These are phyloP conservation scores for Phialocephala subalpina DNA, from an alignment of 2,329 filamentous ascomycete species.

Conservation along the genomic window DNA sequence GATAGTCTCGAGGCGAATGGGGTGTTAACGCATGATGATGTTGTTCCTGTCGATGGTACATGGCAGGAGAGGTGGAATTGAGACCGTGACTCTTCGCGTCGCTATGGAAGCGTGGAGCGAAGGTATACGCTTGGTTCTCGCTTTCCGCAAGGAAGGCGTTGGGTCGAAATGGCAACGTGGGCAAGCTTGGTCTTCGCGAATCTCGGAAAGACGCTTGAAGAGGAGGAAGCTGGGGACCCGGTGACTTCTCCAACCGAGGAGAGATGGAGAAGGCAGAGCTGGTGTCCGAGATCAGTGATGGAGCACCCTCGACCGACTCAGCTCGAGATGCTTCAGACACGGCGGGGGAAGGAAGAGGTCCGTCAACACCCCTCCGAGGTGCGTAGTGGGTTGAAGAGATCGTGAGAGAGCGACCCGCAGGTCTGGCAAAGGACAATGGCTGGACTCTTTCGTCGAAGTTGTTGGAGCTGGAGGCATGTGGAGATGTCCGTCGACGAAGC, in stretches of 20 bases:
- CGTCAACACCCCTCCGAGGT: conserved; percentile 53
- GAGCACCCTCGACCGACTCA: conserved; percentile 65
- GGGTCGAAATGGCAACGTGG: conserved; percentile 37
- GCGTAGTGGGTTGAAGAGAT: conserved; percentile 37
- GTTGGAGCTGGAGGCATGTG: conserved; percentile 34
- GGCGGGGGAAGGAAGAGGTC: conserved; percentile 69
- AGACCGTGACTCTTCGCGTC: conserved; percentile 32
- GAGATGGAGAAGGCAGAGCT: conserved; percentile 70
- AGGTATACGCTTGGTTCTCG: conserved; percentile 34
- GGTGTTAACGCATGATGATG: conserved; percentile 20
- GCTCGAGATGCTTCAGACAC: conserved; percentile 68
- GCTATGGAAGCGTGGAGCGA: conserved; percentile 33
- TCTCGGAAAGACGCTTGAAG: conserved; percentile 34
- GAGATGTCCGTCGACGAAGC: conserved; percentile 40
- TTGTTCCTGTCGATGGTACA: conserved; percentile 28
- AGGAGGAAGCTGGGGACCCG: conserved; percentile 43
- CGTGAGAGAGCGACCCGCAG: conserved; percentile 24
- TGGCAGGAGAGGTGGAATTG: conserved; percentile 24
- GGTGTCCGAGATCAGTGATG: conserved; percentile 75
- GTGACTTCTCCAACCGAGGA: conserved; percentile 48
- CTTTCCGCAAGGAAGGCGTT: conserved; percentile 36
- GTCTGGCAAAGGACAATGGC: conserved; percentile 43
- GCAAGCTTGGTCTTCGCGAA: conserved; percentile 40
- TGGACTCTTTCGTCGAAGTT: conserved; percentile 43
- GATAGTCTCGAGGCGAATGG: conserved; percentile 29